These are phyloP conservation scores for Schrenkiella parvula DNA, from an alignment of 345 rosid genomes.

Conservation along the genomic window DNA sequence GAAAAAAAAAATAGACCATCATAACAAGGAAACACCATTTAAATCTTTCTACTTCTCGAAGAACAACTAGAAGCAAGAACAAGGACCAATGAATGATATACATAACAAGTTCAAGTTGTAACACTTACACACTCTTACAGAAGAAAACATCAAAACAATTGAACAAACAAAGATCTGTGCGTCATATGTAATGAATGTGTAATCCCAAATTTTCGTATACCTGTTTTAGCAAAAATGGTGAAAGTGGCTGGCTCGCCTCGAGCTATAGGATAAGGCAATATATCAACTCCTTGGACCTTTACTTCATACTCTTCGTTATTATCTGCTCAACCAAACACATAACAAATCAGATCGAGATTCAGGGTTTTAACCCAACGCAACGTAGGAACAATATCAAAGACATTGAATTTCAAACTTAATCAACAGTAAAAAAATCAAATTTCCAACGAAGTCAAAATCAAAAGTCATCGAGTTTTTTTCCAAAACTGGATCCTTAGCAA, in stretches of 20 bases:
- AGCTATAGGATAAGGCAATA: constrained; percentile 56
- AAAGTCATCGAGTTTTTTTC: background rate
- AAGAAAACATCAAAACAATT: background rate
- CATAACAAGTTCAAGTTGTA: background rate
- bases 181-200: background rate
- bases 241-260: constrained; percentile 59
- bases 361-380: background rate
- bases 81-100: background rate
- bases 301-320: constrained; percentile 55
- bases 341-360: constrained; percentile 20
- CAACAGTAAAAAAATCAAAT: background rate
- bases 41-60: background rate
- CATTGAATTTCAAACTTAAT: background rate
- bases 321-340: constrained; percentile 40
- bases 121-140: background rate
- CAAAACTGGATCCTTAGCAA: background rate
- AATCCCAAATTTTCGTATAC: constrained; percentile 25
- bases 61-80: background rate
- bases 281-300: constrained; percentile 56
- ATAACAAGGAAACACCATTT: background rate
- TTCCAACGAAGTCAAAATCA: background rate
- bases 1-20: background rate
- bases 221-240: constrained; percentile 61
- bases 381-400: background rate
- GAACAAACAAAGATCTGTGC: background rate